Conservation (phyloP, 352 stramenopile species). For the Pilasporangium apinafurcum region DNA sequence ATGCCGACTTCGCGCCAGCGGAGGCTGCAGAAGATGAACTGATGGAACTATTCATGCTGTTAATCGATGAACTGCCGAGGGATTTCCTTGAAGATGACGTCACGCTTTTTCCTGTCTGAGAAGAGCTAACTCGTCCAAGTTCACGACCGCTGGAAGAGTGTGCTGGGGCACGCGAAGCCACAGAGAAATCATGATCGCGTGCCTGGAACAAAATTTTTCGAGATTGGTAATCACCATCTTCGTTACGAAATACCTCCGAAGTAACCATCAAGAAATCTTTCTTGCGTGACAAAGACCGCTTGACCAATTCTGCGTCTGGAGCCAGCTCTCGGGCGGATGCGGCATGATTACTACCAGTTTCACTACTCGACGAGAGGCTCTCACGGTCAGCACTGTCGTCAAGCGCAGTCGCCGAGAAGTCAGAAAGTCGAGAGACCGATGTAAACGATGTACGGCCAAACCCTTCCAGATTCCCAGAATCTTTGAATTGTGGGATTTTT, state of each 20-base stretch:
- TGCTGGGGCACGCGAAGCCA: slow-evolving; percentile 68
- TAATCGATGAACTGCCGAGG: slow-evolving; percentile 23
- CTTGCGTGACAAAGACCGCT: slow-evolving; percentile 79
- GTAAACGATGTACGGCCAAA: slow-evolving; percentile 73
- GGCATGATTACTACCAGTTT: slow-evolving; percentile 19
- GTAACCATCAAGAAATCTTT: slow-evolving; percentile 90
- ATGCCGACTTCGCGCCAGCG: slow-evolving; percentile 11
- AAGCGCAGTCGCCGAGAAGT: slow-evolving; percentile 18
- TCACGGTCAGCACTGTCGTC: slow-evolving; percentile 20
- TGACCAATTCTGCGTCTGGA: slow-evolving; percentile 70
- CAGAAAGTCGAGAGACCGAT: slow-evolving; percentile 57
- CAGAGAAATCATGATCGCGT: slow-evolving; percentile 79
- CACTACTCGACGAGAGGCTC: slow-evolving; percentile 47
- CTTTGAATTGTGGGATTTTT: slow-evolving; percentile 11
- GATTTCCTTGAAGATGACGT: slow-evolving; percentile 39
- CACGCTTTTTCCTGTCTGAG: slow-evolving; percentile 30
- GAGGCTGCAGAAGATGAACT: slow-evolving; percentile 27
- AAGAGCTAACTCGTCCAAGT: slow-evolving; percentile 37
- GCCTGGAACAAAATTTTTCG: slow-evolving; percentile 88
- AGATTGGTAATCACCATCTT: slow-evolving; percentile 80
- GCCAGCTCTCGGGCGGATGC: background rate
- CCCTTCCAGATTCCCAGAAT: slow-evolving; percentile 41
- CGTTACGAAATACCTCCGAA: slow-evolving; percentile 81
- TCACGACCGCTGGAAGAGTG: slow-evolving; percentile 63
- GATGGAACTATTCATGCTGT: slow-evolving; percentile 34